Base-by-base conservation (phyloP, 2,329 filamentous ascomycete genomes). In the Aureobasidium leucospermi region DNA sequence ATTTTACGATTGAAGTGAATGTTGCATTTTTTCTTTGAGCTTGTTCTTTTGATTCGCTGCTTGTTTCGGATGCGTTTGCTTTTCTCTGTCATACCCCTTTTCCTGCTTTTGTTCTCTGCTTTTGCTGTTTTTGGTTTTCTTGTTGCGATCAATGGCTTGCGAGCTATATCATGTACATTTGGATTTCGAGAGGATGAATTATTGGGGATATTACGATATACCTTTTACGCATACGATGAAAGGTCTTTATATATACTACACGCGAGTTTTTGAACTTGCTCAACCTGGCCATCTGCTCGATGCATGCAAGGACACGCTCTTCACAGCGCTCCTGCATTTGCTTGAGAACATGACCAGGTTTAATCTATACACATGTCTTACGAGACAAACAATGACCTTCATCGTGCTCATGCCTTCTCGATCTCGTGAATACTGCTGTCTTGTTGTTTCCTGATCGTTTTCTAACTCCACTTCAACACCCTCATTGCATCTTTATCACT, bases 1-100 rank as follows among this genome's bases (percentile, higher is more conserved):
- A 39, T 38, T 10, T 38, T 58, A 62, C 41, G 62, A 61, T 42
- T 63, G 51, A 55, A 23, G 23, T 23, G 23, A 23, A 23, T 23
- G 23, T 58, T 28, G 29, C 19, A 9, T 38, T 36, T 15, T 15
- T 43, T 51, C n/a, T 52, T 23, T 32, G 51, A 10, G n/a, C 19
- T 42, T 34, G 4, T 28, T 29, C 1, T 9, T 51, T 58, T 43
- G 28, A 2, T 9, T 29, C 13, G 8, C 42, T 29, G 10, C n/a
- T 41, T 53, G 31, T 36, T 36, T 48, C 34, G 46, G 11, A 16
- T 46, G 11, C 38, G 19, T 51, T 38, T 23, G 6, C 31, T 36
- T 36, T 13, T 51, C 31, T 51, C 15, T 51, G 9, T 51, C 32
- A n/a, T 51, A 16, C n/a, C 31, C 46, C 11, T n/a, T 51, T 28